phyloP scores from a whole-genome alignment of 306 rosid genomes.

The Geum urbanum region DNA sequence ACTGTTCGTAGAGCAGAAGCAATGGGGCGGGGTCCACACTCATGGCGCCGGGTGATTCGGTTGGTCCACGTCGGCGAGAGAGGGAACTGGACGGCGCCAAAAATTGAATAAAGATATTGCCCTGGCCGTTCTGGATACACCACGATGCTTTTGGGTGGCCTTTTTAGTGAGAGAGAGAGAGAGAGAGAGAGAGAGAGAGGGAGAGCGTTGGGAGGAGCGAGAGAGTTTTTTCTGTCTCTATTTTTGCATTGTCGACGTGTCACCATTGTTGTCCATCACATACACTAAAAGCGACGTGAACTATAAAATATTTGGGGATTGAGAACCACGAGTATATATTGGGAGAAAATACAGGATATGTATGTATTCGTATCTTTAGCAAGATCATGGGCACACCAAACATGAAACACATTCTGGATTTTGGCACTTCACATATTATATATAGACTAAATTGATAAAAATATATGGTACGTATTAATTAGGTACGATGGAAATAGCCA shows the following conservation, averaged over 20 bases:
- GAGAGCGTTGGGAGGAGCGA: too few species aligned
- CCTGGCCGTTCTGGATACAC: neutral
- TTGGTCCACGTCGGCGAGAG: constrained; percentile 40
- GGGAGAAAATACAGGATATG: neutral
- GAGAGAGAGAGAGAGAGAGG: too few species aligned
- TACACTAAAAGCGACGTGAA: neutral
- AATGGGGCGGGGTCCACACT: neutral
- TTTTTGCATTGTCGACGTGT: neutral
- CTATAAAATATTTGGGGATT: constrained; percentile 19
- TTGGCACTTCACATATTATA: constrained; percentile 17
- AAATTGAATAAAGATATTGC: neutral
- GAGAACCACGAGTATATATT: constrained; percentile 11
- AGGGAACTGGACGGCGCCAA: constrained; percentile 13
- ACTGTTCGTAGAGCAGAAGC: too few species aligned
- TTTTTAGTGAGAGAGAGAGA: neutral
- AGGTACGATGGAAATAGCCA: neutral
- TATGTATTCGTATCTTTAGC: constrained; percentile 24
- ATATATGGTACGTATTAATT: neutral
- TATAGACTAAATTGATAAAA: too few species aligned
- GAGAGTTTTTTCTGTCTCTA: too few species aligned
- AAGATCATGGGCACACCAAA: constrained; percentile 21
- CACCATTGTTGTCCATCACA: neutral
- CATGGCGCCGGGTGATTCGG: constrained; percentile 16
- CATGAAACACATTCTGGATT: constrained; percentile 18
- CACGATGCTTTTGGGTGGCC: neutral